phyloP scores from a whole-genome alignment of 768 basidiomycete species.

The Exsudoporus frostii region DNA sequence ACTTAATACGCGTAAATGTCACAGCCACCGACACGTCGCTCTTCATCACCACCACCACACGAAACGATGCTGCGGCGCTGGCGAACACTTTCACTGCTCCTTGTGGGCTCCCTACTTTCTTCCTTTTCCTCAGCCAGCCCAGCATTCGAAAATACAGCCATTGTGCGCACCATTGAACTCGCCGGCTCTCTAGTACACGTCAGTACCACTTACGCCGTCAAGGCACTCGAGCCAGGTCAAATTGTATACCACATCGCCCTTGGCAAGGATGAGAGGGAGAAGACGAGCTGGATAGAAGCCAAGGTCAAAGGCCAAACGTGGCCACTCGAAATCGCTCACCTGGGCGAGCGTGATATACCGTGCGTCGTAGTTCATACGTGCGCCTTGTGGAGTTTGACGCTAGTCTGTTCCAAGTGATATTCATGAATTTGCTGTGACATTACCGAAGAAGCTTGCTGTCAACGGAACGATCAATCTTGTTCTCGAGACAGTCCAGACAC shows the following conservation, averaged over 20 bases:
- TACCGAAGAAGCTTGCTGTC: conserved; percentile 57
- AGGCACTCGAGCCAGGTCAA: conserved; percentile 59
- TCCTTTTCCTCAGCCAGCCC: conserved; percentile 40
- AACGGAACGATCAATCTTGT: conserved; percentile 73
- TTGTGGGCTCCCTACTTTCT: conserved; percentile 39
- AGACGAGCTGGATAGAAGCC: conserved; percentile 76
- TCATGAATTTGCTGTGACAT: conserved; percentile 56
- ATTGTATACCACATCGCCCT: conserved; percentile 68
- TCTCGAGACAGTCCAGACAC: conserved; percentile 74
- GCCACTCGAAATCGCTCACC: conserved; percentile 50
- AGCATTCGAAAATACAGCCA: conserved; percentile 83
- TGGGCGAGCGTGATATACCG: conserved; percentile 48
- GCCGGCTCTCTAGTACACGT: conserved; percentile 86
- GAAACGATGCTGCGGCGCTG: conserved; percentile 40
- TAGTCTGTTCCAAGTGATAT: conserved; percentile 37
- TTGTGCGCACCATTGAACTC: conserved; percentile 87
- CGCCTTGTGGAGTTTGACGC: conserved; percentile 10
- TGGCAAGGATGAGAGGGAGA: conserved; percentile 55
- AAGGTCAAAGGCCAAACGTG: conserved; percentile 70
- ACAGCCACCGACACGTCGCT: conserved; percentile 24
- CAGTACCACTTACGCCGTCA: conserved; percentile 85
- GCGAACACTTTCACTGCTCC: conserved; percentile 47
- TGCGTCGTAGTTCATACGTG: conserved; percentile 35
- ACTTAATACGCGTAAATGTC: conserved; percentile 7
- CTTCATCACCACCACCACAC: conserved; percentile 30